phyloP scores from a whole-genome alignment of 176 grass and related monocot species.

The Pontederia paniculata region DNA sequence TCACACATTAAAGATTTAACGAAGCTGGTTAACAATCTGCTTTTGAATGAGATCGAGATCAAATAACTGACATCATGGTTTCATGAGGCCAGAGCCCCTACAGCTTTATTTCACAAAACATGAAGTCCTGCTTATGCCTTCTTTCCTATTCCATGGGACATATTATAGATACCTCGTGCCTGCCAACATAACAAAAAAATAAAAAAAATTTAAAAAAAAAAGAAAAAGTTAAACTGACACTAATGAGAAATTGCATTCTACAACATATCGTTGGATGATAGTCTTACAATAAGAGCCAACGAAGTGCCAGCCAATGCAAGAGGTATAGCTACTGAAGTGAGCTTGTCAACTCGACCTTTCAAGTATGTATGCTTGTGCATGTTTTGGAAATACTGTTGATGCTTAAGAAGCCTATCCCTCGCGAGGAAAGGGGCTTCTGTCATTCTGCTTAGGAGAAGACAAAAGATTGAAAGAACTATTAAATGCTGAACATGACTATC shows the following conservation, averaged over 20 bases:
- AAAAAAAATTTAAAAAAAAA: not conserved
- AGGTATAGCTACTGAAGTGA: slow-evolving; percentile 66
- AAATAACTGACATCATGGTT: no score
- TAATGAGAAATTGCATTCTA: not conserved
- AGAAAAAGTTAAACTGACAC: not conserved
- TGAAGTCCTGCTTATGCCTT: slow-evolving; percentile 23
- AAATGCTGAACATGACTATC: no score
- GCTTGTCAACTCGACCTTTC: slow-evolving; percentile 43
- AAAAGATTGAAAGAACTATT: not conserved
- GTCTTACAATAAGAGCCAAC: slow-evolving; percentile 46
- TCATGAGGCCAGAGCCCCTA: no score
- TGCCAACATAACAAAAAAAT: not conserved
- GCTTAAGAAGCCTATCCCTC: slow-evolving; percentile 45
- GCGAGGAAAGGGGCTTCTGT: slow-evolving; percentile 49
- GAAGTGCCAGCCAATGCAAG: slow-evolving; percentile 45
- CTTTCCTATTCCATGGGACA: slow-evolving; percentile 56
- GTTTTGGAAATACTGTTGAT: slow-evolving; percentile 57
- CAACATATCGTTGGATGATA: not conserved
- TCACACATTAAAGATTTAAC: no score
- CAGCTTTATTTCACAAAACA: no score
- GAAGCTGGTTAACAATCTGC: no score
- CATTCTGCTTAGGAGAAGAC: slow-evolving; percentile 22
- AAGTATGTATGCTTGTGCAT: slow-evolving; percentile 47
- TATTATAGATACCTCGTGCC: slow-evolving; percentile 54
- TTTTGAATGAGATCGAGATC: no score